Base-by-base conservation (phyloP, 768 basidiomycete species). In the Pulveroboletus sp. region DNA sequence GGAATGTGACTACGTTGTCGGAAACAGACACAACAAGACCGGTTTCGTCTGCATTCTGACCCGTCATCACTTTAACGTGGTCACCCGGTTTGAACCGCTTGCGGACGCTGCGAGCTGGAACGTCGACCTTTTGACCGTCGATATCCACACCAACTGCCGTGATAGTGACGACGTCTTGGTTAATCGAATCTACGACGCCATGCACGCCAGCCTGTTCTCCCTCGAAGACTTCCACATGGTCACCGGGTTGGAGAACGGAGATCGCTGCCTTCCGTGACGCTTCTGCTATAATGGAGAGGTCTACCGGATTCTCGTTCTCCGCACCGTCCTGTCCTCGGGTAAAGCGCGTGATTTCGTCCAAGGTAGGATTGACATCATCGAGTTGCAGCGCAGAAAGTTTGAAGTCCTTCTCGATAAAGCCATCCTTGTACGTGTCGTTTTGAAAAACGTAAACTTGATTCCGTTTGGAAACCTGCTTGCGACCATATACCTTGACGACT, bases 51-150 rank as follows among this genome's bases (percentile, higher is more conserved):
- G 83, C 81, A 63, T 97, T 96, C 68, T 93, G 85, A 20, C 96
- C 96, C 14, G 85, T 78, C 85, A 98, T 93, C 49, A 98, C 95
- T 71, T 98, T 98, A 70, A 99, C 93, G 61, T 99, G 96, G 70
- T 98, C 95, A 62, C 96, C 96, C 47, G 93, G 80, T 65, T 92
- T 93, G 77, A 99, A 98, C 37, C 86, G 77, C 71, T 99, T 99
- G 60, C 94, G 77, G 4, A 98, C 93, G 64, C 88, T 88, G 47
- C 89, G 76, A 1, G 91, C 89, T 10, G 89, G 86, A 8, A 94
- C 77, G 50, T 93, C 90, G 47, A 94, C 79, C 64, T 86, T 84
- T 64, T 91, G 87, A 1, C 87, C 89, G 50, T 91, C 89, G 43
- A 95, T 78, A 50, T 96, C 94, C 24, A 89, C 70, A 5, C 88